phyloP scores from a whole-genome alignment of 345 rosid genomes.

The Brassica rapa region DNA sequence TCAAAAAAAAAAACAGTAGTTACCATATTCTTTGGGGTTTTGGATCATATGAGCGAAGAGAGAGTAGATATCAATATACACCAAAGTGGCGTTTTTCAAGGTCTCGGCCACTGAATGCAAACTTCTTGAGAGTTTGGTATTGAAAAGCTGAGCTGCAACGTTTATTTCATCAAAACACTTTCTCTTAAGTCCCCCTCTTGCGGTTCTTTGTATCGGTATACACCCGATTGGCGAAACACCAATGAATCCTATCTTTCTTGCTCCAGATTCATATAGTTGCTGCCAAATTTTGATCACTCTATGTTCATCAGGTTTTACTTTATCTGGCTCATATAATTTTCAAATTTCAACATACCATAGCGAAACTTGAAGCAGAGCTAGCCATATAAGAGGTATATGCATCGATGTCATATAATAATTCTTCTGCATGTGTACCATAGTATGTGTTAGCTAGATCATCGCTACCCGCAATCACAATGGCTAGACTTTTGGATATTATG shows the following conservation, averaged over 20 bases:
- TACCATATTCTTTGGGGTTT: conserved; percentile 53
- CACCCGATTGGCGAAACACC: conserved; percentile 61
- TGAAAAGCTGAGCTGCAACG: conserved; percentile 55
- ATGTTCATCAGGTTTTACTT: conserved; percentile 9
- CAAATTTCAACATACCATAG: conserved; percentile 41
- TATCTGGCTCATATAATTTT: neutral
- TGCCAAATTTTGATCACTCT: conserved; percentile 18
- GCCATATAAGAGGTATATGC: conserved; percentile 53
- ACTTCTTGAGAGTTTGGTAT: conserved; percentile 47
- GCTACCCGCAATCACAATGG: conserved; percentile 50
- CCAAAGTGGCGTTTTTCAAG: conserved; percentile 40
- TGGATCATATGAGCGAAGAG: conserved; percentile 44
- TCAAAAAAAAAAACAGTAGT: neutral
- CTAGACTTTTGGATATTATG: conserved; percentile 46
- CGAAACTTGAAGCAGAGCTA: conserved; percentile 43
- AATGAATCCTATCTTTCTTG: conserved; percentile 53
- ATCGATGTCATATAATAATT: conserved; percentile 36
- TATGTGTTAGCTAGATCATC: conserved; percentile 65
- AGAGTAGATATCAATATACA: conserved; percentile 49
- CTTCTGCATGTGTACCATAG: conserved; percentile 32
- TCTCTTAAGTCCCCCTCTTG: conserved; percentile 49
- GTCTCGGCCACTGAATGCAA: conserved; percentile 35
- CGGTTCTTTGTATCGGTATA: conserved; percentile 57
- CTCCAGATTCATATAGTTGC: conserved; percentile 60
- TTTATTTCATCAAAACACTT: conserved; percentile 40